These are phyloP conservation scores for Penicillium sp. DNA, from an alignment of 2,329 filamentous ascomycete genomes.

Conservation along the genomic window DNA sequence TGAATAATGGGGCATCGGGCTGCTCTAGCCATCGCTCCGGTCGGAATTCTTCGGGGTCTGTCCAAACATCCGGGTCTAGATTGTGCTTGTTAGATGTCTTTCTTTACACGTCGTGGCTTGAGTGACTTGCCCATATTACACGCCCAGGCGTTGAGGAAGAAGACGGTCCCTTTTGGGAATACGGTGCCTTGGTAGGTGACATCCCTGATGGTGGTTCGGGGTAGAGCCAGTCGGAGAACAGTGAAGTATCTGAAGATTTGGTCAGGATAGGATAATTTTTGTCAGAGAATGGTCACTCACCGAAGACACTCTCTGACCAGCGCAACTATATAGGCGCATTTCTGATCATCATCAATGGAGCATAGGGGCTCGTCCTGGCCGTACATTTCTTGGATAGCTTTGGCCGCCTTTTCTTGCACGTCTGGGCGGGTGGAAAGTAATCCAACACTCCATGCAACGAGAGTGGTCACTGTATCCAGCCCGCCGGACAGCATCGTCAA, in stretches of 20 bases:
- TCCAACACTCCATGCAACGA: slow-evolving; percentile 60
- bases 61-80: slow-evolving; percentile 51
- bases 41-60: slow-evolving; percentile 54
- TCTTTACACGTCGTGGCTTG: not conserved
- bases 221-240: slow-evolving; percentile 58
- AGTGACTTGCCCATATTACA: slow-evolving; percentile 57
- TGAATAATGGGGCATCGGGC: slow-evolving; percentile 59
- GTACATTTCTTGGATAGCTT: slow-evolving; percentile 53
- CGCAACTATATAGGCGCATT: slow-evolving; percentile 58
- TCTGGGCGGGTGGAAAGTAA: slow-evolving; percentile 56
- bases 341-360: slow-evolving; percentile 57
- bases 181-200: slow-evolving; percentile 52
- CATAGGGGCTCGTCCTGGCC: slow-evolving; percentile 51
- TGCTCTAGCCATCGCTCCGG: slow-evolving; percentile 59
- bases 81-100: not conserved
- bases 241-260: slow-evolving; percentile 49
- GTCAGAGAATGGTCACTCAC: slow-evolving; percentile 21
- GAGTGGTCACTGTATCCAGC: slow-evolving; percentile 60
- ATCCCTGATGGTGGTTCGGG: slow-evolving; percentile 56
- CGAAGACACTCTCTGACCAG: slow-evolving; percentile 58
- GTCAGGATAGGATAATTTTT: slow-evolving; percentile 6
- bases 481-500: slow-evolving; percentile 64
- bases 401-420: slow-evolving; percentile 55
- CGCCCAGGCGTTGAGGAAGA: slow-evolving; percentile 63
- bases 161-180: slow-evolving; percentile 58